Conservation (phyloP, 805 yeast genomes). For the Kregervanrija pseudodelftensis region DNA sequence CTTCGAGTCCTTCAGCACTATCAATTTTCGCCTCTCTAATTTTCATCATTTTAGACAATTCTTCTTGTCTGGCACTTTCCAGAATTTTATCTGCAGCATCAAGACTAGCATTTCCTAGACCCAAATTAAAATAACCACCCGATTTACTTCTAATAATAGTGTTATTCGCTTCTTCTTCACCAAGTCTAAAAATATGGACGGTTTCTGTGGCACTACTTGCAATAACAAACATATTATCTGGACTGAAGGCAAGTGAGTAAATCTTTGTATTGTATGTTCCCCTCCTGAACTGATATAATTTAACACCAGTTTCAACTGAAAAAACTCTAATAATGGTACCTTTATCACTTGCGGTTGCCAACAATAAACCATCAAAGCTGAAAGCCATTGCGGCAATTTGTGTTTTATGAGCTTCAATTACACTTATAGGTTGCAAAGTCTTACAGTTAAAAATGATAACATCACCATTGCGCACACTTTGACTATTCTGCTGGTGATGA, state of each 20-base stretch:
- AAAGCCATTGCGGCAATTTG: slow-evolving; percentile 66
- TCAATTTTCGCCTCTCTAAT: slow-evolving; percentile 10
- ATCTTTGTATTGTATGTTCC: slow-evolving; percentile 88
- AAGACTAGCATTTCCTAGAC: slow-evolving; percentile 5
- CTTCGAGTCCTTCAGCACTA: neutral
- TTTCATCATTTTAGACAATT: slow-evolving; percentile 9
- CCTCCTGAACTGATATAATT: slow-evolving; percentile 71
- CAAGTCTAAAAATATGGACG: slow-evolving; percentile 81
- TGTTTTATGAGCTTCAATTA: slow-evolving; percentile 84
- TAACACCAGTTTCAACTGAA: slow-evolving; percentile 62
- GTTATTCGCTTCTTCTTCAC: slow-evolving; percentile 36
- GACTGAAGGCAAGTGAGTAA: slow-evolving; percentile 73
- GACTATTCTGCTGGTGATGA: neutral
- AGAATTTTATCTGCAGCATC: slow-evolving; percentile 5
- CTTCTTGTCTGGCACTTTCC: slow-evolving; percentile 9
- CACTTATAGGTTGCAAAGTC: slow-evolving; percentile 72
- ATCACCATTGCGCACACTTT: slow-evolving; percentile 47
- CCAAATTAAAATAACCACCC: slow-evolving; percentile 6
- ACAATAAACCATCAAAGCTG: slow-evolving; percentile 67
- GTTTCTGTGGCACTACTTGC: slow-evolving; percentile 91
- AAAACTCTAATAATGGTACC: slow-evolving; percentile 89
- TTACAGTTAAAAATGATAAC: slow-evolving; percentile 77
- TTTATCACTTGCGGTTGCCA: slow-evolving; percentile 88
- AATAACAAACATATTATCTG: slow-evolving; percentile 64
- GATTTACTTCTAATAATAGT: slow-evolving; percentile 14